Percentiles rank a stretch among this genome's conserved stretches.
These are phyloP conservation scores for Suillus subaureus DNA, from an alignment of 768 basidiomycete genomes.

Conservation along the genomic window DNA sequence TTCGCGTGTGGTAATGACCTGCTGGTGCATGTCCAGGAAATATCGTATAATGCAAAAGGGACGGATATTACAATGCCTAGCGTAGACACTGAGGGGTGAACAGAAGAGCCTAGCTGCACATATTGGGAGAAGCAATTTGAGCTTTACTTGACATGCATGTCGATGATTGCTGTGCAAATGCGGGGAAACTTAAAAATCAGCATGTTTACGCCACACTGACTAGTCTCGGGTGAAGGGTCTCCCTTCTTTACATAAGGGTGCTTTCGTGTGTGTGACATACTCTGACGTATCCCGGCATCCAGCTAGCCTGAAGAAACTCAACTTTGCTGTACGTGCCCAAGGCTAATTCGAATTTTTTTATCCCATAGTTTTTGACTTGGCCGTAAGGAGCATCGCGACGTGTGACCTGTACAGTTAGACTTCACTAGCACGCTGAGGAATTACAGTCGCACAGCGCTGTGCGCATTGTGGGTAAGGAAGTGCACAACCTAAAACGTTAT, in stretches of 20 bases:
- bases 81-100: not conserved
- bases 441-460: not conserved
- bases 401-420: not conserved
- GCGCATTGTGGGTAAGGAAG: not conserved
- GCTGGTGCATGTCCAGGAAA: not conserved
- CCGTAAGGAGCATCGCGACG: not conserved
- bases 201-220: not conserved
- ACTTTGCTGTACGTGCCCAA: not conserved
- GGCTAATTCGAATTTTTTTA: not conserved
- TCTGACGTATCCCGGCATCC: not conserved
- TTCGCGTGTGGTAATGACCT: not conserved
- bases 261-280: not conserved
- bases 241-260: constrained; percentile 1
- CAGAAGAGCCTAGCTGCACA: not conserved
- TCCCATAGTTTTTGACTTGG: not conserved
- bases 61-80: not conserved
- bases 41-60: not conserved
- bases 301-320: constrained; percentile 1
- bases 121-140: not conserved
- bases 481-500: constrained; percentile 5
- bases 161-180: constrained; percentile 18
- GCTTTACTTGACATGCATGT: constrained; percentile 1
- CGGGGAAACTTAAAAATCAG: constrained; percentile 17
- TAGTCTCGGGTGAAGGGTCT: not conserved
- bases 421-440: not conserved